Base-by-base conservation (phyloP, 257 asterid genomes). In the Solanum piurae region DNA sequence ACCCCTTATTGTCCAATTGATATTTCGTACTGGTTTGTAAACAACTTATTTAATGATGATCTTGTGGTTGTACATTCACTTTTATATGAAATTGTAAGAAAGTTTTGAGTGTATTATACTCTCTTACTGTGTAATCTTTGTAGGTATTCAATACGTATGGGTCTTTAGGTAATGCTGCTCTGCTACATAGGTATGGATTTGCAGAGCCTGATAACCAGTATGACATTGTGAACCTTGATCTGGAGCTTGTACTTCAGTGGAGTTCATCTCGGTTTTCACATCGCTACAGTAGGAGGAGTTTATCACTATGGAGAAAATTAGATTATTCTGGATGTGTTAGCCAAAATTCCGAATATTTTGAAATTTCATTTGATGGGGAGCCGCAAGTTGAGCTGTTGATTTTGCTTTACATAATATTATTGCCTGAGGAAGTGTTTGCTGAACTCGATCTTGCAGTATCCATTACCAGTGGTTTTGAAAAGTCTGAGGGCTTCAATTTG, bases 111-210 rank as follows among this genome's bases (percentile, higher is more conserved):
- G 7, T 44, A 38, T 66, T 52, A 52, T 3, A 68, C 64, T 79
- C 13, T 62, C 86, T 58, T 12, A 36, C 21, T 18, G 16, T 79
- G 21, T 40, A 77, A 55, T 33, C 44, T 46, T 91, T 89, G 89
- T 92, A 95, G 98, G 98, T 96, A 62, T 96, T 95, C 87, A 96
- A 96, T 89, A 95, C 99, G 4, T 96, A 96, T 84, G 99, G 99
- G 83, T 90, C 76, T 42, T 76, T 92, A 87, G 98, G 99, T 58
- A 96, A 94, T 92, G 98, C 99, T 90, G 98, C 98, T n/a, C 93
- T 95, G 91, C 94, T 96, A 87, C 99, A 95, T 88, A 91, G 99
- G 95, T 96, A 94, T 82, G 98, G 98, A 85, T 96, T 96, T 87
- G 92, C 98, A 12, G 99, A 96, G 92, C 91, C 92, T 9, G 94